Percentiles rank a stretch among this genome's conserved stretches.
Evolutionary conservation across 805 yeast genomes (phyloP).

Genomic region (Starmerella geochares): DNA sequence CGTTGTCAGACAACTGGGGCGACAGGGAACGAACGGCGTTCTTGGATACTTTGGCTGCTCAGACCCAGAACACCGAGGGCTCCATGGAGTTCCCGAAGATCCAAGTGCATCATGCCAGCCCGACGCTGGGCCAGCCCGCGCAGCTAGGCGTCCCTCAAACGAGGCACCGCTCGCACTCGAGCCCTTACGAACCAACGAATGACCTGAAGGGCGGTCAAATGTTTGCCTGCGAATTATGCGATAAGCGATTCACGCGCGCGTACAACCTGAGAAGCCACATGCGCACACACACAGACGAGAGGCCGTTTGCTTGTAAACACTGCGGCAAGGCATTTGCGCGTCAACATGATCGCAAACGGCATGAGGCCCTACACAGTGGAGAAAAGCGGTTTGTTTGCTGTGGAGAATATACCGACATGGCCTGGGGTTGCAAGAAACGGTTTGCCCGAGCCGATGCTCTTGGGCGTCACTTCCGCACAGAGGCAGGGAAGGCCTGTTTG

Average conservation of each 20-base stretch:
- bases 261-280: conserved; percentile 85
- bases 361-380: conserved; percentile 66
- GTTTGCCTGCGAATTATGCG: conserved; percentile 72
- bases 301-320: conserved; percentile 55
- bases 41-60: conserved; percentile 15
- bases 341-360: conserved; percentile 66
- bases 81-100: not conserved
- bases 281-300: conserved; percentile 71
- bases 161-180: conserved; percentile 27
- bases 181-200: conserved; percentile 43
- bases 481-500: conserved; percentile 61
- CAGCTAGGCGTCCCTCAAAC: conserved; percentile 16
- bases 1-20: conserved; percentile 20
- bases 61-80: not conserved
- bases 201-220: conserved; percentile 64
- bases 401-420: conserved; percentile 37
- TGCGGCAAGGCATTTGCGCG: conserved; percentile 66
- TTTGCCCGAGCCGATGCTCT: conserved; percentile 73
- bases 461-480: conserved; percentile 65
- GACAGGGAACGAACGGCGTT: conserved; percentile 16
- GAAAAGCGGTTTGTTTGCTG: conserved; percentile 59
- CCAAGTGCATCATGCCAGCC: not conserved
- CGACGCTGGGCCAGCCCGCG: conserved; percentile 1
- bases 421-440: conserved; percentile 65
- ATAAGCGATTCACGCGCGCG: conserved; percentile 79